Evolutionary conservation across 257 asterid genomes (phyloP).

Genomic region (Echites panduratus): DNA sequence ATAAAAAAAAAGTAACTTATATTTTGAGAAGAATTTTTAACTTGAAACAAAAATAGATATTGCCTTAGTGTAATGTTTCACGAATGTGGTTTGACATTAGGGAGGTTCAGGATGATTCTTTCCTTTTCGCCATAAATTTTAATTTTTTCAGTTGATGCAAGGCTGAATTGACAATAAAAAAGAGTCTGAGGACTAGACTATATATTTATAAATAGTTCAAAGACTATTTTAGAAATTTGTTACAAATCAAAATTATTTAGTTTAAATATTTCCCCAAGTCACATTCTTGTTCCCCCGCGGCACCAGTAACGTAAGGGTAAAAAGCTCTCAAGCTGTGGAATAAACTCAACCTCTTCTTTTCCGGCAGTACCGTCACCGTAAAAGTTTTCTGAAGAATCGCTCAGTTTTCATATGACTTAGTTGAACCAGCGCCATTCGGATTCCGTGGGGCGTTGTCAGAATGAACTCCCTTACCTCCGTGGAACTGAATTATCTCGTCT

Average conservation of each 20-base stretch:
- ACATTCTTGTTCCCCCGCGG: background rate
- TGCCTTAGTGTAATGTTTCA: too few species aligned
- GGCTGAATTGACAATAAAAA: too few species aligned
- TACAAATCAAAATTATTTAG: background rate
- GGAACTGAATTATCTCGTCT: conserved; percentile 36
- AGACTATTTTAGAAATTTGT: background rate
- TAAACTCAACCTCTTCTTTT: background rate
- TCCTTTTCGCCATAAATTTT: too few species aligned
- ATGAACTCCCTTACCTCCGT: conserved; percentile 35
- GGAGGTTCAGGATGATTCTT: too few species aligned
- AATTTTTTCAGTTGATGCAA: too few species aligned
- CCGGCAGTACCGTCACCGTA: background rate
- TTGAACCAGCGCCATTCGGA: conserved; percentile 4
- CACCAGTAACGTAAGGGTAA: background rate
- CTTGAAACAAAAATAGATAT: too few species aligned
- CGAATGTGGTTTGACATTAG: too few species aligned
- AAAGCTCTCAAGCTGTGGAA: background rate
- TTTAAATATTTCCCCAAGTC: background rate
- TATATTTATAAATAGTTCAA: background rate
- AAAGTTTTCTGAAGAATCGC: background rate
- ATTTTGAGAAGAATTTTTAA: too few species aligned
- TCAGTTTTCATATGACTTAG: background rate
- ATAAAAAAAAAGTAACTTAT: too few species aligned
- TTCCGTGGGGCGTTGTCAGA: conserved; percentile 1
- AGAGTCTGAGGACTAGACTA: background rate